Base-by-base conservation (phyloP, 768 basidiomycete species). In the Agrocybe chaxingu region DNA sequence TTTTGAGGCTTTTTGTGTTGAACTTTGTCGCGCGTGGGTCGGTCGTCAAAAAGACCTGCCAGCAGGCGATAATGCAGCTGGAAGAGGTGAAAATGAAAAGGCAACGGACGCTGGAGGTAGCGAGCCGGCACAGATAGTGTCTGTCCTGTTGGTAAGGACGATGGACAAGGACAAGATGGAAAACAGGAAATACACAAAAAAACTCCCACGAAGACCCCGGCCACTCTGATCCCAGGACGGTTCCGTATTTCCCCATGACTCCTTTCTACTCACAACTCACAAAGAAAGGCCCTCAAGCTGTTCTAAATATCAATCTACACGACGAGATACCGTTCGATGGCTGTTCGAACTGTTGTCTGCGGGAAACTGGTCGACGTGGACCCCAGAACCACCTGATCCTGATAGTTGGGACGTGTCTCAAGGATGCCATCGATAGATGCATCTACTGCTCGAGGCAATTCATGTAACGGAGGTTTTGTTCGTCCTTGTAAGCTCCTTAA, bases 31-130 rank as follows among this genome's bases (percentile, higher is more conserved):
- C 76, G 82, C 76, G 81, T 78, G 82, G 80, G 77, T 82, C 63
- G 82, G 87, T 86, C 85, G 84, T 87, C 77, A 85, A 81, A 76
- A 82, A 79, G 86, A 89, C 87, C 87, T 89, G 87, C 87, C 87
- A 87, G 87, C 87, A 89, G 87, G 87, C 84, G 78, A 80, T 72
- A 75, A 80, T 78, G 75, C 79, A 74, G 75, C 73, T 73, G 77
- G 75, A 73, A 72, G 68, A 71, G 63, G 55, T 58, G 55, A 64
- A 62, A 66, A 68, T 61, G 61, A 65, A 62, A 61, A 63, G 61
- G 66, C 60, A 49, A 60, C 71, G 73, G 75, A 74, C 68, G 75
- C 73, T 70, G 65, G 57, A 54, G 49, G 57, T 52, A 76, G 74
- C 74, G 68, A 72, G 63, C 75, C 72, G 73, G 67, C 64, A 67